Evolutionary conservation across 768 basidiomycete genomes (phyloP), one percentile per base, ranked within the genome.

Genomic region (Phanerochaete carnosa): DNA sequence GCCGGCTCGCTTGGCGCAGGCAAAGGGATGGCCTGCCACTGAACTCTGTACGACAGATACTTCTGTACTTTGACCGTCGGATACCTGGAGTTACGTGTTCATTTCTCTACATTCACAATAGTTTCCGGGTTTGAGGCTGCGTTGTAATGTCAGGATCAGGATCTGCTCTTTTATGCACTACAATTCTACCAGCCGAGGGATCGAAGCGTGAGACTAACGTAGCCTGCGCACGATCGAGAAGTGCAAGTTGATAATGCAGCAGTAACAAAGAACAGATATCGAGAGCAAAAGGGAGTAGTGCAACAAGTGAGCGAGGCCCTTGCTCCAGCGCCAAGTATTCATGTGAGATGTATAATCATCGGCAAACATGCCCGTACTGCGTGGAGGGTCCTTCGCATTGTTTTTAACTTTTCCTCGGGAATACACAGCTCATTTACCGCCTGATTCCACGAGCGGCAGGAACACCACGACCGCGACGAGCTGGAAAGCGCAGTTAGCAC

Each of bases 391-490:
- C 6, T 43, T 43, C 39, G 39, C 39, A 43, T 9, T 8, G 39
- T 43, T 43, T 7, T 19, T 4, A 9, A 12, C 4, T 9, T 8
- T 43, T 19, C 39, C 4, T 4, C 4, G 19, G 19, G 16, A 19
- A 4, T 43, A 19, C 4, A 43, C 39, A 43, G 4, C 7, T 35
- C 33, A 13, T 46, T 86, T 78, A 94, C 75, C 92, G 85, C 73
- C 92, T 83, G 72, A 94, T 94, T 58, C 91, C 92, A 64, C 92
- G 82, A 58, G 83, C 79, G 28, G 88, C 79, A 63, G 88, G 84
- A 26, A 90, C 87, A 63, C 92, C 92, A 67, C 92, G 90, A 70
- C 92, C 92, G 71, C 92, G 92, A 66, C 92, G 92, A 72, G 92
- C 92, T 94, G 60, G 66, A 57, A 62, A 45, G 68, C 63, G 33